These are phyloP conservation scores for Taiozyma sp. DNA, from an alignment of 1,139 yeast genomes.

Conservation along the genomic window DNA sequence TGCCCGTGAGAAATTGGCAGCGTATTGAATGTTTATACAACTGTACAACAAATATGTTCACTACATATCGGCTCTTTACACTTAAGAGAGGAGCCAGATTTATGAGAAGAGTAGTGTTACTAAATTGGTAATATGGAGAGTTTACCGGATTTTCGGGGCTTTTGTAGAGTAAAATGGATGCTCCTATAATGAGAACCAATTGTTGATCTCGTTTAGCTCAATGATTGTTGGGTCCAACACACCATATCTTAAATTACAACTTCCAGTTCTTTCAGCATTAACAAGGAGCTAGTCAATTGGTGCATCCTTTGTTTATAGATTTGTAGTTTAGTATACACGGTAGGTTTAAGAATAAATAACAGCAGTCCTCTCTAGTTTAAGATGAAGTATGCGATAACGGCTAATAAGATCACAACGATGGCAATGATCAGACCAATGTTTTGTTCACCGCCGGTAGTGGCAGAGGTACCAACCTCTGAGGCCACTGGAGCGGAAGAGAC, in stretches of 20 bases:
- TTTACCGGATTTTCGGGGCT: too few relatives aligned
- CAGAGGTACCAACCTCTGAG: slow-evolving; percentile 15
- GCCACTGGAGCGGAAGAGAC: slow-evolving; percentile 28
- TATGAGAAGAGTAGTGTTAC: too few relatives aligned
- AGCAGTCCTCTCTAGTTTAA: slow-evolving; percentile 19
- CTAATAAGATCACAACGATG: slow-evolving; percentile 46
- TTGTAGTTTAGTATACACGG: neutral
- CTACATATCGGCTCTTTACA: too few relatives aligned
- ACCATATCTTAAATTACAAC: neutral
- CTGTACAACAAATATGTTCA: too few relatives aligned
- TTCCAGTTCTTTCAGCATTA: neutral
- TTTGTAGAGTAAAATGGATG: too few relatives aligned
- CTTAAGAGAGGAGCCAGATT: too few relatives aligned
- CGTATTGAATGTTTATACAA: too few relatives aligned
- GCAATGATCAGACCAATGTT: slow-evolving; percentile 38
- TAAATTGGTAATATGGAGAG: too few relatives aligned
- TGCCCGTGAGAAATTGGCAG: neutral
- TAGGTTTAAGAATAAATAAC: neutral
- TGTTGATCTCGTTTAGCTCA: neutral
- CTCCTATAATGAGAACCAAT: too few relatives aligned
- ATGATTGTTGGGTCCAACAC: neutral
- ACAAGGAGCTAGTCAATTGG: neutral
- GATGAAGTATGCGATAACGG: slow-evolving; percentile 52
- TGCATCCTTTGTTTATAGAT: neutral
- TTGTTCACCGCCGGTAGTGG: slow-evolving; percentile 30